These are phyloP conservation scores for Trichophaea hybrida DNA, from an alignment of 2,329 filamentous ascomycete genomes.

Conservation along the genomic window DNA sequence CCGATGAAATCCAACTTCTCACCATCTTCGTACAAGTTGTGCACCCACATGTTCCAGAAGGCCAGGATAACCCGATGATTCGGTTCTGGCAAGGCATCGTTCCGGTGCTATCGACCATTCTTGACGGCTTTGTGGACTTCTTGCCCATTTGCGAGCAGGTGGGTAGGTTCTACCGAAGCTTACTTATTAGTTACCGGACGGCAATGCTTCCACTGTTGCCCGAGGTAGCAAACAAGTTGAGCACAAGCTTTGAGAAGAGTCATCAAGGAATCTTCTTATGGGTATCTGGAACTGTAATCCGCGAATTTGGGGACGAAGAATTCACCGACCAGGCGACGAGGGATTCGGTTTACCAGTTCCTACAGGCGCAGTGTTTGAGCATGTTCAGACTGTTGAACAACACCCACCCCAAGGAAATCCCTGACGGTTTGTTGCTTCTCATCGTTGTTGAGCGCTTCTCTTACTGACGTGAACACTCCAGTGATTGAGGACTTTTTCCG, in stretches of 20 bases:
- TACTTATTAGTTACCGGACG: conserved; percentile 89
- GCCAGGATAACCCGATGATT: conserved; percentile 73
- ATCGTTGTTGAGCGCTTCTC: not conserved
- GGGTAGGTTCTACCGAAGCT: conserved; percentile 89
- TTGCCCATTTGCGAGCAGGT: conserved; percentile 83
- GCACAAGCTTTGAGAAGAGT: conserved; percentile 68
- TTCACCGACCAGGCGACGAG: conserved; percentile 61
- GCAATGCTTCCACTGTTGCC: conserved; percentile 75
- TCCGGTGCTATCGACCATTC: conserved; percentile 68
- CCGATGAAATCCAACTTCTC: conserved; percentile 72
- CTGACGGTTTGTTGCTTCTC: conserved; percentile 37
- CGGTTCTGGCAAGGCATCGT: conserved; percentile 95
- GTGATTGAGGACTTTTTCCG: conserved; percentile 97
- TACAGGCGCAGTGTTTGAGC: conserved; percentile 78
- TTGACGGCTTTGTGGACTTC: conserved; percentile 75
- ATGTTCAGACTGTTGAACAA: conserved; percentile 85
- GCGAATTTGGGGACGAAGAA: conserved; percentile 86
- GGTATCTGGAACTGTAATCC: conserved; percentile 87
- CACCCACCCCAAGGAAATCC: conserved; percentile 42
- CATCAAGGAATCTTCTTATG: conserved; percentile 96
- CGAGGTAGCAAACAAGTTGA: conserved; percentile 74
- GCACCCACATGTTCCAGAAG: conserved; percentile 57
- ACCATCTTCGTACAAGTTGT: conserved; percentile 75
- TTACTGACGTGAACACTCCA: conserved; percentile 26
- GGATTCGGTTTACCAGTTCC: conserved; percentile 82